Base-by-base conservation (phyloP, 176 grass and related monocot species). In the Musa itinerans region DNA sequence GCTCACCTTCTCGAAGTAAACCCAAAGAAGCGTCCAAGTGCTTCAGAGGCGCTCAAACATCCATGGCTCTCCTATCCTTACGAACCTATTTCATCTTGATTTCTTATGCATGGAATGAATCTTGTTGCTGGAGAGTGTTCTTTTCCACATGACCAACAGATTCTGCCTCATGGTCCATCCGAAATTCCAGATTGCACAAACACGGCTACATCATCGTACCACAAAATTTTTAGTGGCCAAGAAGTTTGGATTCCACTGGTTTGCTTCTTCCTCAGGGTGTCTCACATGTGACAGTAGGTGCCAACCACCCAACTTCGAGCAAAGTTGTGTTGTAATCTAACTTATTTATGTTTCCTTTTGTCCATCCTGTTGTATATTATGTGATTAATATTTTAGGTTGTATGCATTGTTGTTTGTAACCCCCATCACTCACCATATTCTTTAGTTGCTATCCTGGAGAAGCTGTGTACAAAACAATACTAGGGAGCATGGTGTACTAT, bases 61-160 rank as follows among this genome's bases (percentile, higher is more conserved):
- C 96, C 91, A n/a, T 99, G 96, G 96, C 96, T 99, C 76, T 99
- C 96, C 26, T 99, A 89, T 69, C 96, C 96, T 64, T 99, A 99
- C 2, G 91, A 99, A 76, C 96, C 96, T 58, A 99, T 99, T 83
- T 99, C 96, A 19, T 95, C 96, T 71, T 99, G 82, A 99, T 58
- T 50, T 17, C 26, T 10, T 62, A 22, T 53, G 24, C 29, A 23
- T 65, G 11, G 21, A 20, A 62, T 57, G 34, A 61, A 52, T 58
- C 25, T 11, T 21, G 2, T 12, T 56, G 23, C 16, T 48, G 17
- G 54, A 61, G 49, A 29, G 12, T 19, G 27, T 54, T 68, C 20
- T 54, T 27, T 8, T 16, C 24, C 19, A 9, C 24, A 19, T 54
- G 13, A 76, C n/a, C 21, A 50, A 50, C 64, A 3, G 16, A 20